phyloP scores from a whole-genome alignment of 2,329 filamentous ascomycete genomes.

The Seiridium cupressi region DNA sequence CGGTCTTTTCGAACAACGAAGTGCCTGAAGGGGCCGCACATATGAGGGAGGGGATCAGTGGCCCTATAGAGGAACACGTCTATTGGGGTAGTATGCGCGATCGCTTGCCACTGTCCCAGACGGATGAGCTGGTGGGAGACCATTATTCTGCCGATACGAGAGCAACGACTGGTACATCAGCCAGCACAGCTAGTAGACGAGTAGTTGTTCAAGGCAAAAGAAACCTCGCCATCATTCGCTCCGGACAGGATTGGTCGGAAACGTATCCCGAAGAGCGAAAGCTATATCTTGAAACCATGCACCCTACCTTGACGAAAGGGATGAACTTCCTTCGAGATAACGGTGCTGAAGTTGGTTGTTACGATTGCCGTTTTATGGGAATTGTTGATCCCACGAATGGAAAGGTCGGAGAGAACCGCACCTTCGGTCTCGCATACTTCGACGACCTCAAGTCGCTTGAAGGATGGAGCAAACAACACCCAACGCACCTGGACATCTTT shows the following conservation, averaged over 20 bases:
- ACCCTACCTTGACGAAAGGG: slow-evolving; percentile 38
- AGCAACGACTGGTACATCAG: background rate
- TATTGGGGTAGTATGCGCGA: slow-evolving; percentile 48
- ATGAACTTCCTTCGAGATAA: slow-evolving; percentile 43
- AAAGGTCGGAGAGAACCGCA: slow-evolving; percentile 27
- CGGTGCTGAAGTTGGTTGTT: slow-evolving; percentile 40
- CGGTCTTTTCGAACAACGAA: slow-evolving; percentile 35
- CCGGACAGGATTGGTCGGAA: slow-evolving; percentile 42
- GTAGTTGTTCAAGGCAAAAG: slow-evolving; percentile 32
- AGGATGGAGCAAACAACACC: slow-evolving; percentile 36
- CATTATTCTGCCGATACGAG: background rate
- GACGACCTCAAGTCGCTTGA: slow-evolving; percentile 37
- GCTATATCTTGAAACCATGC: slow-evolving; percentile 42
- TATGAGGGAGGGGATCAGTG: slow-evolving; percentile 34
- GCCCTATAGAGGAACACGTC: slow-evolving; percentile 37
- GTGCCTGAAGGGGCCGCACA: slow-evolving; percentile 38
- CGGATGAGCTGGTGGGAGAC: slow-evolving; percentile 24
- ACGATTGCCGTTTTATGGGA: slow-evolving; percentile 41
- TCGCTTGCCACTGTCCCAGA: slow-evolving; percentile 36
- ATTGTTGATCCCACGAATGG: slow-evolving; percentile 27
- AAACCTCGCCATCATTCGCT: slow-evolving; percentile 42
- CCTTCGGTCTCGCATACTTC: slow-evolving; percentile 40
- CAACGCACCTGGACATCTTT: slow-evolving; percentile 39
- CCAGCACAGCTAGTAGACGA: background rate
- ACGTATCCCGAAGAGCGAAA: slow-evolving; percentile 37